Percentiles rank a stretch among this genome's conserved stretches.
Conservation (phyloP, 176 grass and related monocot species). For the Alopecurus myosuroides region DNA sequence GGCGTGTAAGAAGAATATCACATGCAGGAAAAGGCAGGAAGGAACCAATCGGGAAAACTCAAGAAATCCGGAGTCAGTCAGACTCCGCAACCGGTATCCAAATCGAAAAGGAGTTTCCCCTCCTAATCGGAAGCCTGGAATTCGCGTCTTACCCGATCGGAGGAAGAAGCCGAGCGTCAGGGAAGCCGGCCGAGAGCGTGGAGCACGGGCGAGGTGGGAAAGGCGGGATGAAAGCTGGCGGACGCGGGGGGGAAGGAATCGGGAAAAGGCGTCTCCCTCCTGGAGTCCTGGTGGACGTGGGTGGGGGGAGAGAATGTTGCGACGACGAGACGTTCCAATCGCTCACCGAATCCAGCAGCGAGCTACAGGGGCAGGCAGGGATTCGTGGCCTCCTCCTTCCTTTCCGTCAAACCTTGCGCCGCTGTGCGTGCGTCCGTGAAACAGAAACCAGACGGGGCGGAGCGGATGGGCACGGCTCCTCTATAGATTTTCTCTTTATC, state of each 20-base stretch:
- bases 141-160: conserved; percentile 23
- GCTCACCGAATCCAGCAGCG: conserved; percentile 9
- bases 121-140: background rate
- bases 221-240: too few relatives aligned
- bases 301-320: conserved; percentile 24
- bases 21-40: background rate
- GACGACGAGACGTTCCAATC: background rate
- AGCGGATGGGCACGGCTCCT: too few relatives aligned
- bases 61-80: background rate
- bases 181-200: too few relatives aligned
- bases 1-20: conserved; percentile 16
- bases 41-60: too few relatives aligned
- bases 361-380: background rate
- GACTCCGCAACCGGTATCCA: background rate
- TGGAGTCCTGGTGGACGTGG: background rate
- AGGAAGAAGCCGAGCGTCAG: background rate
- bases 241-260: too few relatives aligned
- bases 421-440: too few relatives aligned
- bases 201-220: too few relatives aligned
- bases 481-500: too few relatives aligned
- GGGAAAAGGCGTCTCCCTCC: background rate
- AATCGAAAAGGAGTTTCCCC: conserved; percentile 2
- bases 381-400: background rate
- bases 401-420: too few relatives aligned
- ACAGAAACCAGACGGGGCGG: too few relatives aligned